Percentiles rank a stretch among this genome's conserved stretches.
Evolutionary conservation across 2,329 filamentous ascomycete species (phyloP).

Genomic region (Phaeosphaeria sp.): DNA sequence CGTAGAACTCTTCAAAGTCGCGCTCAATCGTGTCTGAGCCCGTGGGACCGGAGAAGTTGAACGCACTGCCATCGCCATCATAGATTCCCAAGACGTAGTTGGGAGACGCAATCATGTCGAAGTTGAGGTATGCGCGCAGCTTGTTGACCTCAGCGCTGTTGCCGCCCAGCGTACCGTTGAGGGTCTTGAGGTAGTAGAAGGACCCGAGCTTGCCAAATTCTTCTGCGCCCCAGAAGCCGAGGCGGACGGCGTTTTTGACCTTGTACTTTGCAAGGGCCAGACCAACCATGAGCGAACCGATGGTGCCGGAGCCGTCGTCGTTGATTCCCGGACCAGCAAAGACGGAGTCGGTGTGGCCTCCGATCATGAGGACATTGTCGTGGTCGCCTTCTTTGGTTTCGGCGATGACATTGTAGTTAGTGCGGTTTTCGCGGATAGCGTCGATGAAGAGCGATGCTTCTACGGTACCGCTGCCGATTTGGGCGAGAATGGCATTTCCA

Average conservation of each 20-base stretch:
- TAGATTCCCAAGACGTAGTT: constrained; percentile 51
- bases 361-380: constrained; percentile 49
- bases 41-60: constrained; percentile 46
- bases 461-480: constrained; percentile 56
- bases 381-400: constrained; percentile 50
- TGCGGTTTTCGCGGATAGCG: constrained; percentile 54
- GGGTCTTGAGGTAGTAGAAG: constrained; percentile 46
- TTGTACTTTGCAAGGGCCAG: constrained; percentile 49
- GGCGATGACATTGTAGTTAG: constrained; percentile 51
- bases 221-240: constrained; percentile 51
- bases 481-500: constrained; percentile 62
- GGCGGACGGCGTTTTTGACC: constrained; percentile 49
- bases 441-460: constrained; percentile 48
- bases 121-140: constrained; percentile 52
- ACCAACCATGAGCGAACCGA: constrained; percentile 48
- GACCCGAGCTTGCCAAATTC: constrained; percentile 50
- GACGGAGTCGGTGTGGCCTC: constrained; percentile 50
- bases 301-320: constrained; percentile 50
- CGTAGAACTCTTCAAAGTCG: constrained; percentile 46
- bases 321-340: constrained; percentile 53
- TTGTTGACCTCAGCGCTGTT: constrained; percentile 42
- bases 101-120: constrained; percentile 52
- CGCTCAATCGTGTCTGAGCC: constrained; percentile 46
- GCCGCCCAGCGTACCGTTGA: constrained; percentile 42
- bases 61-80: constrained; percentile 47